A percentile compares a stretch with the other conserved stretches of the same genome.
Evolutionary conservation across 202 grass and related monocot species (phyloP).

Genomic region (Thinopyrum obtusiflorum): DNA sequence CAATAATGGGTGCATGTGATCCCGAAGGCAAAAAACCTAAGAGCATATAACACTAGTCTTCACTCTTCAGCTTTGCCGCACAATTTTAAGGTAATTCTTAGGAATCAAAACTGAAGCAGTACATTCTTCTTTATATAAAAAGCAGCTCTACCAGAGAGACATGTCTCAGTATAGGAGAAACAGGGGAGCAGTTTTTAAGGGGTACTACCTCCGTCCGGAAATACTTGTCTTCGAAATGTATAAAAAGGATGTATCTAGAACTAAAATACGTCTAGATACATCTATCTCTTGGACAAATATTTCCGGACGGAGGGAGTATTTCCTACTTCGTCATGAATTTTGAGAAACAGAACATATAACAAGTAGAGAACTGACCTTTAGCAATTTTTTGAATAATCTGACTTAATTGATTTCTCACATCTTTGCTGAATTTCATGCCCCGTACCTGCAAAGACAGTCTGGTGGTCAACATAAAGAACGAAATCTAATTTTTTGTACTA

Average conservation of each 20-base stretch:
- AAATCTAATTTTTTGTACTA: neutral
- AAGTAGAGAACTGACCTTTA: constrained; percentile 64
- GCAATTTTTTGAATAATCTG: constrained; percentile 83
- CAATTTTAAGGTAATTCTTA: neutral
- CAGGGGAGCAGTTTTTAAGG: neutral
- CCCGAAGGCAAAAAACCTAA: neutral
- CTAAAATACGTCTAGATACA: no score
- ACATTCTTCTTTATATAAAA: neutral
- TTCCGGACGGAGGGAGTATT: no score
- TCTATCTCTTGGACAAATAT: no score
- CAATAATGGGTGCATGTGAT: neutral
- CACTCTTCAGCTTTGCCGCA: neutral
- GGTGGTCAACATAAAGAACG: constrained; percentile 5
- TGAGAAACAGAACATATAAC: neutral
- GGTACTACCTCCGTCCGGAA: no score
- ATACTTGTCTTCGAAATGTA: no score
- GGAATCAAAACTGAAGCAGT: neutral
- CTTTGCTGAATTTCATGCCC: constrained; percentile 94
- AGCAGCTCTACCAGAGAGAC: constrained; percentile 6
- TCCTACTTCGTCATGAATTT: constrained; percentile 7
- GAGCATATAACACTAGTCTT: neutral
- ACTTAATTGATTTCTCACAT: constrained; percentile 91
- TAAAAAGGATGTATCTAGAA: no score
- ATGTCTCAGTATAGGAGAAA: neutral
- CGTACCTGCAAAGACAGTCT: constrained; percentile 50